Conservation (phyloP, 768 basidiomycete species). For the Leccinellum rugosiceps region DNA sequence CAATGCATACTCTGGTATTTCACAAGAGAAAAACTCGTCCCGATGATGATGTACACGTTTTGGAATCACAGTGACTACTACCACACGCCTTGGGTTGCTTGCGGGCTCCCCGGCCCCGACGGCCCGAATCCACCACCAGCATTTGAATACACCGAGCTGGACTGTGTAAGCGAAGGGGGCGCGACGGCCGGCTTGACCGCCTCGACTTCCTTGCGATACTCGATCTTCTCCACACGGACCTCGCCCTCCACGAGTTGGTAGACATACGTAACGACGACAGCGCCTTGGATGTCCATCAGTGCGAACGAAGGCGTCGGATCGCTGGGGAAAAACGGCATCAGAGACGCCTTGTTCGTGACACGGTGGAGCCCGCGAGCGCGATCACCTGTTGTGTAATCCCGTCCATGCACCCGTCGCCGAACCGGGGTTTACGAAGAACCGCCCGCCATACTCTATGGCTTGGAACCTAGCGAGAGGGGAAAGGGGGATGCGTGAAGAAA, state of each 20-base stretch:
- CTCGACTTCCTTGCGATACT: conserved; percentile 67
- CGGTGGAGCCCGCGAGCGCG: background rate
- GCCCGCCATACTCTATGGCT: conserved; percentile 85
- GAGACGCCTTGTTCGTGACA: background rate
- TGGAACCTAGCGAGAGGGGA: conserved; percentile 62
- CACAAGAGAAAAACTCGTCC: background rate
- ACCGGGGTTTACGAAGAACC: conserved; percentile 96
- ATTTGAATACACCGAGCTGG: conserved; percentile 34
- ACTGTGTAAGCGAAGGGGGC: conserved; percentile 19
- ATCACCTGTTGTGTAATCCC: conserved; percentile 36
- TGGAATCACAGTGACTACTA: conserved; percentile 12
- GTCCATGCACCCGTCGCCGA: conserved; percentile 95
- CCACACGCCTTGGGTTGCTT: conserved; percentile 27
- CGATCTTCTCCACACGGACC: conserved; percentile 89
- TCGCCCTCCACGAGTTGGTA: conserved; percentile 94
- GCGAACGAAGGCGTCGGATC: conserved; percentile 94
- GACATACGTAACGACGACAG: conserved; percentile 95
- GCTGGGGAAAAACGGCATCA: conserved; percentile 35
- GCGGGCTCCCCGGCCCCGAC: conserved; percentile 26
- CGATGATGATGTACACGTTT: background rate
- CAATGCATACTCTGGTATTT: background rate
- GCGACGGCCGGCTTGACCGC: conserved; percentile 29
- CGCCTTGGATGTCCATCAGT: conserved; percentile 95
- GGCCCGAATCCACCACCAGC: conserved; percentile 19
- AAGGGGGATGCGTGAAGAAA: background rate